phyloP scores from a whole-genome alignment of 495 filamentous ascomycete genomes.

The Trichoderma parareesei region DNA sequence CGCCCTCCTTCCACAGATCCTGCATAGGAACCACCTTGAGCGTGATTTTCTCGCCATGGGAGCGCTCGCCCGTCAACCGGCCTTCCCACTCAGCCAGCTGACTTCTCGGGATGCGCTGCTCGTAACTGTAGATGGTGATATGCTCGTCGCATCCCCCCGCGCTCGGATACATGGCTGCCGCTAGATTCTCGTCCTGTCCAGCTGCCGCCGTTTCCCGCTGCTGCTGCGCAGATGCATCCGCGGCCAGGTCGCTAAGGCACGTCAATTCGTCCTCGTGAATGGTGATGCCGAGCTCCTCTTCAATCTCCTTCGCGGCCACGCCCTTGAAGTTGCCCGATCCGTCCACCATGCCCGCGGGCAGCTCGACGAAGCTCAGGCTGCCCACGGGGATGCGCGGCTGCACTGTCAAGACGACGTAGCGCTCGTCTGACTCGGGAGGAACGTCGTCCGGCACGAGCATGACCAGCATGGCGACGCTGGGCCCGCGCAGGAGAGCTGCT shows the following conservation, averaged over 20 bases:
- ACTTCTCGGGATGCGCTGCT: slow-evolving; percentile 54
- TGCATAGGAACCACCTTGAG: slow-evolving; percentile 60
- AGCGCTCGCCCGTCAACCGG: slow-evolving; percentile 66
- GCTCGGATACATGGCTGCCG: slow-evolving; percentile 63
- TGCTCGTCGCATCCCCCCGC: slow-evolving; percentile 81
- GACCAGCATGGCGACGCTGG: slow-evolving; percentile 75
- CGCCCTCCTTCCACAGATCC: slow-evolving; percentile 68
- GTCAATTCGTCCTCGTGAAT: slow-evolving; percentile 32
- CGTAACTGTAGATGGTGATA: slow-evolving; percentile 67
- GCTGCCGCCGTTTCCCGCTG: slow-evolving; percentile 19
- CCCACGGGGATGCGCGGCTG: slow-evolving; percentile 79
- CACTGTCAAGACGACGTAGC: slow-evolving; percentile 68
- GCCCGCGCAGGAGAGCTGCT: slow-evolving; percentile 70
- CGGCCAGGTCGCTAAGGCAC: slow-evolving; percentile 61
- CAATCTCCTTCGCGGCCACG: slow-evolving; percentile 71
- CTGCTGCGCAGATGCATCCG: slow-evolving; percentile 27
- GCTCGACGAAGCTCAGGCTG: slow-evolving; percentile 64
- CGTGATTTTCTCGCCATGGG: slow-evolving; percentile 78
- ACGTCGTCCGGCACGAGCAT: slow-evolving; percentile 67
- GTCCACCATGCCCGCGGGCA: slow-evolving; percentile 89
- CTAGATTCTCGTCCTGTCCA: slow-evolving; percentile 38
- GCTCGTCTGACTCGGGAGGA: slow-evolving; percentile 39
- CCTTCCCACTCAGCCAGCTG: slow-evolving; percentile 64
- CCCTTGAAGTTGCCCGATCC: slow-evolving; percentile 67
- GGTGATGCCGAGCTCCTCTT: slow-evolving; percentile 67